Evolutionary conservation across 352 stramenopile genomes (phyloP), one percentile per base, ranked within the genome.

Genomic region (Pythium aristosporum): DNA sequence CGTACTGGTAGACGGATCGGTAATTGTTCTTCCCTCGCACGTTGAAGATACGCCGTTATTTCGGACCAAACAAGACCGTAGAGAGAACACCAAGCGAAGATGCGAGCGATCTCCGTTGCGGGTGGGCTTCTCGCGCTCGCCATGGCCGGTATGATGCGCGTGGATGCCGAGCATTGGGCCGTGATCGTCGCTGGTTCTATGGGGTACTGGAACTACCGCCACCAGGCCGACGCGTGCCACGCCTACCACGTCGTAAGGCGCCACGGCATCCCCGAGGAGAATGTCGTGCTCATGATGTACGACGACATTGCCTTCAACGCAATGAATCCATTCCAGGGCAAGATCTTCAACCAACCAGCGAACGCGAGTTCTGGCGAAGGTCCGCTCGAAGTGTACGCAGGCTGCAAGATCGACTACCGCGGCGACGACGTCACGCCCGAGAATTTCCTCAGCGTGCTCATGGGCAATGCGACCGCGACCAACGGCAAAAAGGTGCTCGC

Each of bases 201-300:
- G 25, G 89, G 91, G 52, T 98, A 93, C 75, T 83, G 72, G 63
- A 97, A 97, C 81, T 98, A 98, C 74, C 75, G 90, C 30, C 92
- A 98, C 75, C 89, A 97, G 56, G 78, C 91, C 10, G 89, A 98
- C 68, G 86, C 75, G 23, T 95, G 86, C 59, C 92, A 97, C 66
- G 89, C 89, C 20, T 97, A 97, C 76, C 91, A 97, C 63, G 81
- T 97, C 37, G 82, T 97, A 41, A 81, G 82, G 1, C 76, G 78
- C 48, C 88, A 96, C 64, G 92, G 92, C 12, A 96, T 97, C 42
- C 82, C 88, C 10, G 71, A 57, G 15, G 86, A 96, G 52, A 92
- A 96, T 61, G 89, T 97, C 37, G 82, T 98, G 59, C 81, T 97
- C 42, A 96, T 98, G 89, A 96, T 94, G 85, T 96, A 94, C 74